Evolutionary conservation across 78 protist genomes (phyloP), one percentile per base, ranked within the genome.

Genomic region (Isochrysis galbana): DNA sequence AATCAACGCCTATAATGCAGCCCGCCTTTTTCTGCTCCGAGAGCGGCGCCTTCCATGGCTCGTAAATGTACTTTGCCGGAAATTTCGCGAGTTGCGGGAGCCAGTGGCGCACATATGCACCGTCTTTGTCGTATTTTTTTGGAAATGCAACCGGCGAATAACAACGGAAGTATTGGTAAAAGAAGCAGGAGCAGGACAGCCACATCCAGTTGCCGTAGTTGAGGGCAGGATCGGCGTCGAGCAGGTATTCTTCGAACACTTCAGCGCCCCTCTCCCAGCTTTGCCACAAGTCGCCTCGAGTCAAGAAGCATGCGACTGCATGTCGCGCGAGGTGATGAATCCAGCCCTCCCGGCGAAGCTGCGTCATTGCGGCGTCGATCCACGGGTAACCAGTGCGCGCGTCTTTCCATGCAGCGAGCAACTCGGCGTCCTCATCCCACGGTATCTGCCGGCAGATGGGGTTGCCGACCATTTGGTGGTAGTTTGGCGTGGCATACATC

Each of bases 131-230:
- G 34, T 34, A 47, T 90, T 94, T 94, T 47, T 91, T 83, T 19
- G 87, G 87, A 22, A 94, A 94, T 21, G 94, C 92, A 22, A 94
- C 78, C 11, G 95, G 95, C 46, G 91, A 83, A 86, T 94, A 94
- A 46, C 90, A 89, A 32, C 95, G 94, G 78, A 80, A 91, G 94
- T 74, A 94, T 70, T 94, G 77, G 67, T 42, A 51, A 46, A 91
- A 87, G 84, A 91, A 91, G 80, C 91, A 32, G 32, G 90, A 69
- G 94, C 90, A 39, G 0, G 90, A 70, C 46, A 94, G 87, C 95
- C 95, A 94, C 94, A 94, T 67, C 95, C 95, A 94, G 89, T 94
- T 94, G 46, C 91, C 95, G 55, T 32, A 19, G 94, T 94, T 94
- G 89, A 94, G 80, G 32, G 83, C 91, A 83, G 82, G 51, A 45